Conservation (phyloP, 306 rosid species). For the Rubus idaeus region DNA sequence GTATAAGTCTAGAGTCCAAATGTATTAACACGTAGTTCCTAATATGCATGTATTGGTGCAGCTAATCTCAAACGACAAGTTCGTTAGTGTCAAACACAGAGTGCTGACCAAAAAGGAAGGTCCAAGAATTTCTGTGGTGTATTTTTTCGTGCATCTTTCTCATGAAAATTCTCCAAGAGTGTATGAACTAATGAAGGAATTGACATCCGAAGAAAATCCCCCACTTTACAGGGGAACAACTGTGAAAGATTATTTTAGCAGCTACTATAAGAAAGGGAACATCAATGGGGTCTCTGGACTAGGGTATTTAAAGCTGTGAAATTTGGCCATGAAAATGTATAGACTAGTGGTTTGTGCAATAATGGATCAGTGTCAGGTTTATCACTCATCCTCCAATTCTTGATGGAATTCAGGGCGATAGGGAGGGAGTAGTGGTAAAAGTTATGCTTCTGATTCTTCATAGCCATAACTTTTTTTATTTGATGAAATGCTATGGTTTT, state of each 20-base stretch:
- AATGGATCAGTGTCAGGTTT: background rate
- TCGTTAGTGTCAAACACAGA: constrained; percentile 25
- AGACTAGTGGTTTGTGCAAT: background rate
- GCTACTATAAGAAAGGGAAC: constrained; percentile 23
- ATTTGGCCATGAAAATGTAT: background rate
- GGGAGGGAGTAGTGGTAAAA: too few relatives aligned
- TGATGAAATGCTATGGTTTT: too few relatives aligned
- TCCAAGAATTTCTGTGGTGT: constrained; percentile 29
- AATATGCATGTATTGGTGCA: background rate
- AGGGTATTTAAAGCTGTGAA: constrained; percentile 38
- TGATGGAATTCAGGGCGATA: too few relatives aligned
- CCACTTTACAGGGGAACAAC: constrained; percentile 37
- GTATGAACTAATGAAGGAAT: constrained; percentile 58
- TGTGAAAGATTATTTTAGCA: constrained; percentile 21
- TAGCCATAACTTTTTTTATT: too few relatives aligned
- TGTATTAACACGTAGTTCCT: too few relatives aligned
- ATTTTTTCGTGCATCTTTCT: constrained; percentile 5
- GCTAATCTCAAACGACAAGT: constrained; percentile 32
- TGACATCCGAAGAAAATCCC: constrained; percentile 49
- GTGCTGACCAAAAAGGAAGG: constrained; percentile 21
- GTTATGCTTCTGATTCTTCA: too few relatives aligned
- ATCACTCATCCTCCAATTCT: too few relatives aligned
- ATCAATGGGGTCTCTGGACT: constrained; percentile 40
- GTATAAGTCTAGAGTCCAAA: too few relatives aligned
- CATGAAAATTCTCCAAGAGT: constrained; percentile 14